Evolutionary conservation across 2,329 filamentous ascomycete species (phyloP).

Genomic region (Plenodomus lindquistii): DNA sequence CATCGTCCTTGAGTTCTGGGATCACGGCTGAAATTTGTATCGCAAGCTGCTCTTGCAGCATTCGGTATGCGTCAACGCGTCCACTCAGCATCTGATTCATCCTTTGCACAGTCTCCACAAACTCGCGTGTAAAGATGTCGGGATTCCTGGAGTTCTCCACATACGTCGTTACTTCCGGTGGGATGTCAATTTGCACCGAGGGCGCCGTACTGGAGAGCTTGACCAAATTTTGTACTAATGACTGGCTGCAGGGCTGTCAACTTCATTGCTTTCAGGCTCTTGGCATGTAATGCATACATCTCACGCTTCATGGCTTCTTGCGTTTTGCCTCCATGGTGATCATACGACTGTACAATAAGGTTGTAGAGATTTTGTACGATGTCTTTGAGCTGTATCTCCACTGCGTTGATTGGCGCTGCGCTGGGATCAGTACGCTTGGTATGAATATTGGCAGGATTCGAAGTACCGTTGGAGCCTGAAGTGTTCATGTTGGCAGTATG

Average conservation of each 20-base stretch:
- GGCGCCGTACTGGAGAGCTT: slow-evolving; percentile 56
- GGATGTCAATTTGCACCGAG: slow-evolving; percentile 58
- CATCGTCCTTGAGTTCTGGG: slow-evolving; percentile 59
- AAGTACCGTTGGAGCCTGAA: slow-evolving; percentile 10
- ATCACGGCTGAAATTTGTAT: slow-evolving; percentile 61
- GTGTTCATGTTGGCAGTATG: slow-evolving; percentile 10
- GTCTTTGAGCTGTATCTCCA: slow-evolving; percentile 59
- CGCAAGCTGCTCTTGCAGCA: slow-evolving; percentile 62
- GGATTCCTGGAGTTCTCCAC: slow-evolving; percentile 67
- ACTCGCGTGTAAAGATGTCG: slow-evolving; percentile 68
- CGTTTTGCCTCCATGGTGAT: slow-evolving; percentile 61
- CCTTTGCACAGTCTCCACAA: slow-evolving; percentile 65
- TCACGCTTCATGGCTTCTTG: slow-evolving; percentile 62
- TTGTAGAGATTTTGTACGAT: slow-evolving; percentile 67
- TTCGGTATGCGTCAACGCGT: slow-evolving; percentile 61
- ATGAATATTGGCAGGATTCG: background rate
- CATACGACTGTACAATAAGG: slow-evolving; percentile 61
- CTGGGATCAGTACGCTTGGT: slow-evolving; percentile 1
- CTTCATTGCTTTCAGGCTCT: background rate
- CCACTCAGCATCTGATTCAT: slow-evolving; percentile 66
- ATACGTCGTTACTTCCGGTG: slow-evolving; percentile 65
- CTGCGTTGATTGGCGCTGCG: slow-evolving; percentile 21
- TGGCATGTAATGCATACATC: slow-evolving; percentile 49
- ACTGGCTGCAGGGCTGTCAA: slow-evolving; percentile 43
- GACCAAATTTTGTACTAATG: slow-evolving; percentile 58